Evolutionary conservation across 371 early-diverging fungal species (phyloP), one percentile per base, ranked within the genome.

Genomic region (Mortierella sp.): DNA sequence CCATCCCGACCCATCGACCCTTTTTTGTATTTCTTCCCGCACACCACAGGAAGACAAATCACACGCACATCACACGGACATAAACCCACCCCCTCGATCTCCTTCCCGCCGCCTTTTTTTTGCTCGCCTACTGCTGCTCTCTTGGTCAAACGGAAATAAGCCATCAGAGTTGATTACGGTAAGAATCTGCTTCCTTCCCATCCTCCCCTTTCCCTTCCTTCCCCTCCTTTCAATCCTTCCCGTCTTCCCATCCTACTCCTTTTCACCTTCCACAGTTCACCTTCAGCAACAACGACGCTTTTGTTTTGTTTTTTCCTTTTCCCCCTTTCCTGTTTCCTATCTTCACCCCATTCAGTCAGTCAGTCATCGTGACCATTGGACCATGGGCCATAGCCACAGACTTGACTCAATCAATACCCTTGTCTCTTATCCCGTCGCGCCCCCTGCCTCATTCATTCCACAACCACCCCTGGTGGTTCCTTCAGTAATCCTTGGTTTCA

Each of bases 311-410:
- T n/a, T 48, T 50, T 1, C 10, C 9, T 8, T 14, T n/a, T 24
- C 6, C n/a, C 0, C 50, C 50, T 4, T 9, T 50, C 50, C 50
- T n/a, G n/a, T n/a, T n/a, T n/a, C n/a, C n/a, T n/a, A n/a, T n/a
- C n/a, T n/a, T n/a, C n/a, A n/a, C n/a, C n/a, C n/a, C n/a, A n/a
- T n/a, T n/a, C n/a, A n/a, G n/a, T n/a, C 50, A 50, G 24, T n/a
- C n/a, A n/a, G n/a, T 24, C 50, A 50, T 50, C 50, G 50, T 50
- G 50, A 50, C 50, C 50, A 50, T n/a, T 50, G 16, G 19, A 9
- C 50, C 50, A 24, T n/a, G 50, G 50, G 50, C 50, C 50, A 50
- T n/a, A n/a, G n/a, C n/a, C n/a, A 50, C n/a, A n/a, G 50, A 50
- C 50, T n/a, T n/a, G 48, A 48, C n/a, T 2, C n/a, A n/a, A 48